These are phyloP conservation scores for Farysia itapuensis DNA, from an alignment of 1,284 basidiomycete genomes.

Conservation along the genomic window DNA sequence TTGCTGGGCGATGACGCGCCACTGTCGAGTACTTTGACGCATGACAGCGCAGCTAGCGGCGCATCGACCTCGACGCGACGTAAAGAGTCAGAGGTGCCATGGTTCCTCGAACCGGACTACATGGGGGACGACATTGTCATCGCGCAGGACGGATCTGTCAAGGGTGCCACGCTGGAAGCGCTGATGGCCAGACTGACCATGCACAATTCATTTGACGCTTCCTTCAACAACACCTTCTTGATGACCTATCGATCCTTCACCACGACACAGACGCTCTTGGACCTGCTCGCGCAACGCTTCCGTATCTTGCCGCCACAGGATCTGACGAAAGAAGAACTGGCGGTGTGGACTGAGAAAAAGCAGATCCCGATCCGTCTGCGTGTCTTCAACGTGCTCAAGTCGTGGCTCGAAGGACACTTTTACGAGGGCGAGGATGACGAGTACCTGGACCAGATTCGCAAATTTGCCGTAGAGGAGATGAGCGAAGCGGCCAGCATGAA, in stretches of 20 bases:
- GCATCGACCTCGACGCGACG: conserved; percentile 11
- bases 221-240: conserved; percentile 88
- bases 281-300: conserved; percentile 82
- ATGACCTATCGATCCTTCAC: conserved; percentile 98
- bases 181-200: conserved; percentile 86
- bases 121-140: conserved; percentile 78
- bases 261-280: conserved; percentile 78
- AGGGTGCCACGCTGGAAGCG: conserved; percentile 81
- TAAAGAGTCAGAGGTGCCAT: conserved; percentile 66
- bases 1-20: conserved; percentile 73
- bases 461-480: conserved; percentile 59
- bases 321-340: conserved; percentile 69
- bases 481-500: conserved; percentile 37
- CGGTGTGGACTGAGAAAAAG: conserved; percentile 84
- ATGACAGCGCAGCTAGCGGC: conserved; percentile 23
- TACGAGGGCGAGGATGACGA: conserved; percentile 59
- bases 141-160: conserved; percentile 70
- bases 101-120: conserved; percentile 77
- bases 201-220: conserved; percentile 70
- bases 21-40: conserved; percentile 11
- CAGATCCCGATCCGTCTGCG: conserved; percentile 76
- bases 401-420: conserved; percentile 62
- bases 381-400: conserved; percentile 61
- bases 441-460: conserved; percentile 53
- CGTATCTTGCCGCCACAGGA: conserved; percentile 75